These are phyloP conservation scores for Boletus reticuloceps DNA, from an alignment of 768 basidiomycete genomes.

Conservation along the genomic window DNA sequence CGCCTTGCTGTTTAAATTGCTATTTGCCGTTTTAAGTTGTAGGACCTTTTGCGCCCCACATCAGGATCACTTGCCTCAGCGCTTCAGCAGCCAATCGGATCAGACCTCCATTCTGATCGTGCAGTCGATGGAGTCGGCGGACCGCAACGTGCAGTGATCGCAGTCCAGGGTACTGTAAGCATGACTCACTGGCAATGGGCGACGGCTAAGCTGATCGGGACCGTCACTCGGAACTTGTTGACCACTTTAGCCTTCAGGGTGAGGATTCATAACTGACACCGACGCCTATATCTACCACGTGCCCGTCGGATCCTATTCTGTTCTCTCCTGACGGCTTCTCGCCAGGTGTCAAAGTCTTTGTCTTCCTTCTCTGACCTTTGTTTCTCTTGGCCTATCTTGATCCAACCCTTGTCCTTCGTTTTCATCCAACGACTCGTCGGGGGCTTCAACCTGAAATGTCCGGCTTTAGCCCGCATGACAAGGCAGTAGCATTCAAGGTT, in stretches of 20 bases:
- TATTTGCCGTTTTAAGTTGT: too few species aligned
- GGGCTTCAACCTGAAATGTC: neutral
- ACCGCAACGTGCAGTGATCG: too few species aligned
- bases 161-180: too few species aligned
- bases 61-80: too few species aligned
- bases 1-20: too few species aligned
- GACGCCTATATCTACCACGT: neutral
- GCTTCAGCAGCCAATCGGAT: too few species aligned
- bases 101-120: too few species aligned
- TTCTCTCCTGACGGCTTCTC: neutral
- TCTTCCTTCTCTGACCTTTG: neutral
- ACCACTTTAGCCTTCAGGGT: neutral
- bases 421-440: neutral
- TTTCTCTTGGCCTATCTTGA: neutral
- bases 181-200: too few species aligned
- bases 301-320: neutral
- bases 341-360: neutral
- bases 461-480: neutral
- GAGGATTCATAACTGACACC: neutral
- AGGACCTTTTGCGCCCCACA: too few species aligned
- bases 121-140: too few species aligned
- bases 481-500: conserved; percentile 2
- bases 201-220: too few species aligned
- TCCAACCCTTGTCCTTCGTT: conserved; percentile 3
- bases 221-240: neutral